phyloP scores from a whole-genome alignment of 345 rosid genomes.

The Lumnitzera littorea region DNA sequence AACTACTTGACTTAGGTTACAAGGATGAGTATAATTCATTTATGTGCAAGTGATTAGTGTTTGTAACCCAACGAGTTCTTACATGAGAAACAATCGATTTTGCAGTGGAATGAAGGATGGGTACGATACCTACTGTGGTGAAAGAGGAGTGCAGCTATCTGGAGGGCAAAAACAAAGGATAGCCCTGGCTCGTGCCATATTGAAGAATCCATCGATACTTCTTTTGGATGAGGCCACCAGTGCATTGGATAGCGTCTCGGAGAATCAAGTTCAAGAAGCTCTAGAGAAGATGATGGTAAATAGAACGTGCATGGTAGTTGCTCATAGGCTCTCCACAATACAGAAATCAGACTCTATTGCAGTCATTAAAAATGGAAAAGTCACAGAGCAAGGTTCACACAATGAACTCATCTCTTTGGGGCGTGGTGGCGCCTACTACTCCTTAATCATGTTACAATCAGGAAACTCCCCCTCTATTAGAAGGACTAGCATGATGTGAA shows the following conservation, averaged over 20 bases:
- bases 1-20: too few species aligned
- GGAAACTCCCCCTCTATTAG: constrained; percentile 16
- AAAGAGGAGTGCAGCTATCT: constrained; percentile 57
- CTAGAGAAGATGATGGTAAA: constrained; percentile 62
- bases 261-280: constrained; percentile 49
- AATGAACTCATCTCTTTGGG: constrained; percentile 39
- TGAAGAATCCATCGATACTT: constrained; percentile 57
- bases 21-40: too few species aligned
- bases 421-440: constrained; percentile 29
- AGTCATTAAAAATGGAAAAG: constrained; percentile 43
- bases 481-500: too few species aligned
- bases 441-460: constrained; percentile 30
- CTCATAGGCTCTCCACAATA: constrained; percentile 52
- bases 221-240: constrained; percentile 75
- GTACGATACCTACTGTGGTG: constrained; percentile 52
- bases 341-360: constrained; percentile 48
- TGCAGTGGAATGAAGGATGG: constrained; percentile 68
- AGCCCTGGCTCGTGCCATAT: constrained; percentile 64
- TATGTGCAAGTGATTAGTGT: too few species aligned
- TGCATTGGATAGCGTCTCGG: constrained; percentile 58
- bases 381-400: constrained; percentile 50
- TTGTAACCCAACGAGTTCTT: too few species aligned
- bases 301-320: constrained; percentile 44
- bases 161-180: constrained; percentile 78
- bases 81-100: too few species aligned